Evolutionary conservation across 352 stramenopile genomes (phyloP).

Genomic region (Sclerospora graminicola): DNA sequence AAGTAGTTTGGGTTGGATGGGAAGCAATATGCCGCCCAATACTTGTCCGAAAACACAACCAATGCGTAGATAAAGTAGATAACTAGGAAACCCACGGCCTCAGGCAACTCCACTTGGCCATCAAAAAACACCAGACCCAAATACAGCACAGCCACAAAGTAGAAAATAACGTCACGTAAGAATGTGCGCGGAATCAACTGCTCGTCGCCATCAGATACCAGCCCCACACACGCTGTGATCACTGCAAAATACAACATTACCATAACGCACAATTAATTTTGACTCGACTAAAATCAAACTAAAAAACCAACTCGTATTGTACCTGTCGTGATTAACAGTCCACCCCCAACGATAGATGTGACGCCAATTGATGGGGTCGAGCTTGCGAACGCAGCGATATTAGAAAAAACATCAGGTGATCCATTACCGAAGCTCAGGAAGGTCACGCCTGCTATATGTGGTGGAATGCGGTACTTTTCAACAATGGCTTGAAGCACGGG

Average conservation of each 20-base stretch:
- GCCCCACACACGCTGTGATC: slow-evolving; percentile 55
- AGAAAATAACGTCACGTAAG: slow-evolving; percentile 64
- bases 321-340: slow-evolving; percentile 56
- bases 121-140: slow-evolving; percentile 61
- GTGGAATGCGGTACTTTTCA: slow-evolving; percentile 64
- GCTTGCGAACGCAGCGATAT: slow-evolving; percentile 60
- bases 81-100: slow-evolving; percentile 59
- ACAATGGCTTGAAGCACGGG: slow-evolving; percentile 65
- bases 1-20: slow-evolving; percentile 13
- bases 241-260: slow-evolving; percentile 12
- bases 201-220: slow-evolving; percentile 57
- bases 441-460: slow-evolving; percentile 62
- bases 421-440: slow-evolving; percentile 79
- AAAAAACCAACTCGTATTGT: not conserved
- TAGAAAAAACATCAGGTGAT: slow-evolving; percentile 71
- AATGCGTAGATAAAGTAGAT: slow-evolving; percentile 60
- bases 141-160: slow-evolving; percentile 60
- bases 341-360: slow-evolving; percentile 55
- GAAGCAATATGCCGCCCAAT: slow-evolving; percentile 23
- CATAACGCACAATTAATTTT: not conserved
- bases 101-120: slow-evolving; percentile 44
- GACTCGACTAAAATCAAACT: not conserved
- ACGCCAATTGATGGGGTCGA: slow-evolving; percentile 59
- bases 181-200: slow-evolving; percentile 72
- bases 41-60: slow-evolving; percentile 50